phyloP scores from a whole-genome alignment of 83 land plant species.

The Diphasiastrum complanatum region DNA sequence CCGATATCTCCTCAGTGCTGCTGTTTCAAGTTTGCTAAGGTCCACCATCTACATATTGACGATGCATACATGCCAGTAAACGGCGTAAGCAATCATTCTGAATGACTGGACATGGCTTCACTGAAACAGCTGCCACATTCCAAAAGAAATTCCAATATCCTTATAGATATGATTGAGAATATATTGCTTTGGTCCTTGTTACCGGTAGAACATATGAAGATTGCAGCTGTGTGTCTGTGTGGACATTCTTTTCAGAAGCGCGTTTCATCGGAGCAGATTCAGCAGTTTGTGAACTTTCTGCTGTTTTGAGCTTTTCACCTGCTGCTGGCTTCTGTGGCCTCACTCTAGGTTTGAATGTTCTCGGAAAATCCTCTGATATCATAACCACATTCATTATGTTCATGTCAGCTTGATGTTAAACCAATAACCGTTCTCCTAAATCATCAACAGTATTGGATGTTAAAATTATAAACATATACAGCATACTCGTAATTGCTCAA shows the following conservation, averaged over 20 bases:
- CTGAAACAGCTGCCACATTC: too few relatives aligned
- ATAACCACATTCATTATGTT: neutral
- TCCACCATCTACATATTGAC: slow-evolving; percentile 36
- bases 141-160: too few relatives aligned
- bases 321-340: slow-evolving; percentile 13
- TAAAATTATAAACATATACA: too few relatives aligned
- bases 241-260: neutral
- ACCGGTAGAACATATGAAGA: too few relatives aligned
- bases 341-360: slow-evolving; percentile 11
- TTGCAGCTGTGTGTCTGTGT: neutral
- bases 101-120: too few relatives aligned
- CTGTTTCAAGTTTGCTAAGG: slow-evolving; percentile 44
- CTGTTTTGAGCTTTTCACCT: neutral
- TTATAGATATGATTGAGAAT: too few relatives aligned
- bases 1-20: slow-evolving; percentile 41
- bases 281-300: too few relatives aligned
- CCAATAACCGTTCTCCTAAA: too few relatives aligned
- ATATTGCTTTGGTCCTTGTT: too few relatives aligned
- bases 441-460: too few relatives aligned
- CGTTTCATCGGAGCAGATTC: too few relatives aligned
- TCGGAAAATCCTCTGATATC: slow-evolving; percentile 15
- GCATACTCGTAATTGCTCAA: too few relatives aligned
- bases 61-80: neutral
- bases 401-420: neutral
- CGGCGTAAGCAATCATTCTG: slow-evolving; percentile 10